Evolutionary conservation across 371 early-diverging fungal species (phyloP).

Genomic region (Rhizopus stolonifer): DNA sequence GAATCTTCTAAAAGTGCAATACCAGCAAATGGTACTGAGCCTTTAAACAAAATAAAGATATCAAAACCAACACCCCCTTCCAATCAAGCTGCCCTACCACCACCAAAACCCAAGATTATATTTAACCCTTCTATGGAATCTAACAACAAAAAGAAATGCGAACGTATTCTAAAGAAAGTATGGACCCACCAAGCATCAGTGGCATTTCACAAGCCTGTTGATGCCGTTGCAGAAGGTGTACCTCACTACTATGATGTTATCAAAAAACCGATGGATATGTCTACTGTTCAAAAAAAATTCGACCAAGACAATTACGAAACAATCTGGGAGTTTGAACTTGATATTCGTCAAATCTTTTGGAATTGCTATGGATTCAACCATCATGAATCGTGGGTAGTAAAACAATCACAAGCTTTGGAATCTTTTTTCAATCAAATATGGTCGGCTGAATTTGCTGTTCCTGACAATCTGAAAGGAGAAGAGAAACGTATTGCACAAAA

Average conservation of each 20-base stretch:
- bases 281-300: constrained; percentile 79
- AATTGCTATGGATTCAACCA: constrained; percentile 95
- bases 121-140: constrained; percentile 34
- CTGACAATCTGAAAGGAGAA: constrained; percentile 34
- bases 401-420: constrained; percentile 45
- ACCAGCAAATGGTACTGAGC: background rate
- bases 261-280: constrained; percentile 95
- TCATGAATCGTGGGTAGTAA: constrained; percentile 54
- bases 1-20: constrained; percentile 1
- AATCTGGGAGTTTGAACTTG: constrained; percentile 55
- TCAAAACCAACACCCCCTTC: constrained; percentile 2
- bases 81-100: background rate
- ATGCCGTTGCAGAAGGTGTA: constrained; percentile 77
- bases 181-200: constrained; percentile 38
- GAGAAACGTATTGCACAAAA: constrained; percentile 38
- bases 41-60: constrained; percentile 1
- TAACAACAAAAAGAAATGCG: constrained; percentile 35
- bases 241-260: constrained; percentile 90
- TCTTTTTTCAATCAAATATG: constrained; percentile 39
- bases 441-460: constrained; percentile 41
- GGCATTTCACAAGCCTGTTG: constrained; percentile 66
- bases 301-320: constrained; percentile 52
- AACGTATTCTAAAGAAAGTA: constrained; percentile 37
- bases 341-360: constrained; percentile 68
- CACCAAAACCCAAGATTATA: constrained; percentile 7